A percentile compares a stretch with the other conserved stretches of the same genome.
Conservation (phyloP, 495 filamentous ascomycete genomes). For the Mytilinidion resinicola region DNA sequence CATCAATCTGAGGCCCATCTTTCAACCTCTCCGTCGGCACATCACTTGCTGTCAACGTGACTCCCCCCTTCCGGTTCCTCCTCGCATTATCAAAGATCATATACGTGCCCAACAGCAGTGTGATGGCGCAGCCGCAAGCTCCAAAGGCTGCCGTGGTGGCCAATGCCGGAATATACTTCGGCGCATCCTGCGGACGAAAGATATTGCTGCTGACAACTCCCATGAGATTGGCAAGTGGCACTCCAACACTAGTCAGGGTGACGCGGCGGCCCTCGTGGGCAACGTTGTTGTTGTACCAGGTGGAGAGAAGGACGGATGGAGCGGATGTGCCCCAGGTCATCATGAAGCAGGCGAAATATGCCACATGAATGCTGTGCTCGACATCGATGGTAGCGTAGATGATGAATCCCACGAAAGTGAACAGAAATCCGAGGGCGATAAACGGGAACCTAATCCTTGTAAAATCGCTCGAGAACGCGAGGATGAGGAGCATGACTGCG, state of each 20-base stretch:
- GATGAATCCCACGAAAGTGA: constrained; percentile 70
- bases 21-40: constrained; percentile 61
- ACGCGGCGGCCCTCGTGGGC: constrained; percentile 68
- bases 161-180: constrained; percentile 68
- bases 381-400: constrained; percentile 69
- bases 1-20: constrained; percentile 57
- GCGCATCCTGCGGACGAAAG: constrained; percentile 63
- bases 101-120: constrained; percentile 52
- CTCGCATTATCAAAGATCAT: constrained; percentile 67
- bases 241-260: constrained; percentile 63
- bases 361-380: constrained; percentile 50
- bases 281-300: constrained; percentile 57
- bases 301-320: constrained; percentile 49
- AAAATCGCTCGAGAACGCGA: constrained; percentile 62
- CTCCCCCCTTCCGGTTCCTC: constrained; percentile 55
- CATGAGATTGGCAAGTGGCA: constrained; percentile 77
- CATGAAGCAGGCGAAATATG: constrained; percentile 76
- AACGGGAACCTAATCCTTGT: constrained; percentile 64
- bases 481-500: constrained; percentile 60
- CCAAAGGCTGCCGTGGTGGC: constrained; percentile 70
- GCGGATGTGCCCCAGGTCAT: constrained; percentile 70
- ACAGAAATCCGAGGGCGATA: constrained; percentile 63
- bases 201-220: constrained; percentile 68
- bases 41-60: constrained; percentile 55
- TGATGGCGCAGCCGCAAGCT: constrained; percentile 53